Evolutionary conservation across 768 basidiomycete species (phyloP), one percentile per base, ranked within the genome.

Genomic region (Gyrodon lividus): DNA sequence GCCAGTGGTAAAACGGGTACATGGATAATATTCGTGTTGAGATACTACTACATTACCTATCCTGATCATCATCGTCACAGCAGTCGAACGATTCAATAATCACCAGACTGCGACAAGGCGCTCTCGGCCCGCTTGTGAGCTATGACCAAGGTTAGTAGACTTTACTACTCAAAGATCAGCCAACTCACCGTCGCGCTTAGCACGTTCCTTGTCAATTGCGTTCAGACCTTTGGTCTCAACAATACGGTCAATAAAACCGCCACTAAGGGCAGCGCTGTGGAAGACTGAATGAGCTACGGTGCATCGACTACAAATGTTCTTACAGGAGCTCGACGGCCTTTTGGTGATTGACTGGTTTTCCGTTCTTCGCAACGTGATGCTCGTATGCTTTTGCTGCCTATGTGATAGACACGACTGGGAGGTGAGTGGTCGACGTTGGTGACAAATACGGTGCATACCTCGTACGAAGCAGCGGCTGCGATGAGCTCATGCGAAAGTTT

Each of bases 311-410:
- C 5, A 5, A 20, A 43, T 13, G 20, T n/a, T 4, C 66, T 17
- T 59, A 69, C 67, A 68, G 43, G 23, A 68, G 33, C 23, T 64
- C 56, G 1, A 62, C 10, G 17, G 64, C 64, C 44, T 50, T 60
- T 10, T 51, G 39, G 10, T 68, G 67, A 9, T 45, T 66, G 28
- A 49, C 55, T 5, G 66, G 66, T 26, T 59, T 54, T 6, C 68
- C 62, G 1, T 58, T 37, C 16, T 9, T 12, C 8, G 3, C 31
- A 47, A 62, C 41, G 31, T 68, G 64, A 3, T 62, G 4, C 47
- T 64, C 52, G 54, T 70, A 68, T 1, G 58, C 58, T 35, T 70
- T 70, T 5, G 66, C 67, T 19, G 61, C 66, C 66, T 70, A 23
- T 14, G 28, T 22, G n/a, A 24, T 26, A 28, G 19, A 20, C 10